Base-by-base conservation (phyloP, 2,329 filamentous ascomycete genomes). In the Fusarium liriodendri region DNA sequence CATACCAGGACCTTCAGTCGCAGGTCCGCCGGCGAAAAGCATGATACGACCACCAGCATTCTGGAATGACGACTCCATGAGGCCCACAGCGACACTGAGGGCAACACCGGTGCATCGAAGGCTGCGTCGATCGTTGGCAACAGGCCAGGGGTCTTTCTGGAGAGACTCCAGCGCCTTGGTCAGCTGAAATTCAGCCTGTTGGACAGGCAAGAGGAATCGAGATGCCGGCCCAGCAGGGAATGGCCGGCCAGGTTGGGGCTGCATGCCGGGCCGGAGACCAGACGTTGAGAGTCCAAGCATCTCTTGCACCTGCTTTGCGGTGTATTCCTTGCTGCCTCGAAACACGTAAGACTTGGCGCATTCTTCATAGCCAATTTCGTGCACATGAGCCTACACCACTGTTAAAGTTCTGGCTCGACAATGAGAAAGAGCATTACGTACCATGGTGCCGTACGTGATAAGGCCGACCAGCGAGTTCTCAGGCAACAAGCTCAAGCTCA, bases 301-400 rank as follows among this genome's bases (percentile, higher is more conserved):
- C 81, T 99, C 97, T 83, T 98, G 96, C n/a, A 99, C 95, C 82
- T 98, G 95, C 86, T 98, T 98, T 63, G 95, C 94, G n/a, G 92
- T 89, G 83, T 99, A 99, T 80, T 99, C 97, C 87, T 98, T 99
- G 87, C 92, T 98, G 42, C 97, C 97, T 66, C 96, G 91, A 89
- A 99, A 99, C 47, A 99, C 97, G 80, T 98, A 99, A 7, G 96
- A 98, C 85, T 98, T 99, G 75, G 97, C 95, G 84, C 97, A 99
- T 84, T 98, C 97, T 64, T 94, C 95, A 82, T 99, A 99, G 64
- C 97, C 97, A 76, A 99, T 94, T 84, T 99, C 97, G 82, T 99
- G 97, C 20, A 99, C 95, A 90, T 98, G 95, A 35, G 95, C 91
- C 93, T 95, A 76, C 16, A 25, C 55, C 75, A 66, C 25, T 40